Evolutionary conservation across 495 filamentous ascomycete genomes (phyloP), one percentile per base, ranked within the genome.

Genomic region (Trichocladium antarcticum): DNA sequence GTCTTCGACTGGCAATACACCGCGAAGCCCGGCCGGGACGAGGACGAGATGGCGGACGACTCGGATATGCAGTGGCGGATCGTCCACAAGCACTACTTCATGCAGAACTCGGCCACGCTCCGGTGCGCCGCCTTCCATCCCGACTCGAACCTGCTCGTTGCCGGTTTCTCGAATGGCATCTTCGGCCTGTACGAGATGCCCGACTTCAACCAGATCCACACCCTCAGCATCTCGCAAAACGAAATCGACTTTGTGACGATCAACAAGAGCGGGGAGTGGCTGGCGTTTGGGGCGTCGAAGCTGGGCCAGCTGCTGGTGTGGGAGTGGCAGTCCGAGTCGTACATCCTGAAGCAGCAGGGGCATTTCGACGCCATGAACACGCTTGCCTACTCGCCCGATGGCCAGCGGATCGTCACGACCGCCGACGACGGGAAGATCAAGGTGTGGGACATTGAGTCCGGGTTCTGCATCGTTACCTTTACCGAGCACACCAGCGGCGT

Each of bases 291-390:
- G n/a, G 89, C 92, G 5, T 94, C 93, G 14, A 90, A 90, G 47
- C 77, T 93, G 21, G 92, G 92, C 11, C 92, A 98, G 54, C 70
- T 98, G 12, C 74, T 98, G 31, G 93, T 98, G 20, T 98, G 92
- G 92, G 92, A 98, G 65, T 97, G 93, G 93, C 93, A 97, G 59
- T 97, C 93, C 1, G 92, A 98, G 63, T 96, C 93, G n/a, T 97
- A 97, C 66, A 89, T 98, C 47, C 67, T 98, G 29, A 98, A 97
- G 65, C 92, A 98, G 59, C 92, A 97, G 66, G 90, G 90, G 1
- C 92, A 98, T 66, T 85, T 93, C 41, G 93, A 98, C 60, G 82
- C 87, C n/a, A 87, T 96, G 80, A 97, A 95, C 65, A 73, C 90
- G 7, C 71, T 98, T 6, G 82, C 81, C 11, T 97, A 97, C 66